These are phyloP conservation scores for Phytopythium kandeliae DNA, from an alignment of 352 stramenopile genomes.

Conservation along the genomic window DNA sequence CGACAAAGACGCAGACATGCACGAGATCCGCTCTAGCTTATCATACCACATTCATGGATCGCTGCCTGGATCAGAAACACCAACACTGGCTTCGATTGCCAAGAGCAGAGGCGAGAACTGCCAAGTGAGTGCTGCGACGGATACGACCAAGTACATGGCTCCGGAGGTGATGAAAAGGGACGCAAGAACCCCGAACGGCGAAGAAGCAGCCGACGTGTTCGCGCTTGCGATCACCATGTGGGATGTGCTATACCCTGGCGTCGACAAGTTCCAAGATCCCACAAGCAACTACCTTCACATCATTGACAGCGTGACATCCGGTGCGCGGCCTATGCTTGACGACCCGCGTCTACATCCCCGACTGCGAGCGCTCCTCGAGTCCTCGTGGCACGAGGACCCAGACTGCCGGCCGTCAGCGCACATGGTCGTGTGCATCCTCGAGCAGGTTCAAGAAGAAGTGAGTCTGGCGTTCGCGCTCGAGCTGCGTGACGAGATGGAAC, in stretches of 20 bases:
- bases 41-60: background rate
- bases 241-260: slow-evolving; percentile 49
- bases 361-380: slow-evolving; percentile 28
- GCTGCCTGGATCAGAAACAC: background rate
- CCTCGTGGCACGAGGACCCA: slow-evolving; percentile 37
- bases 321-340: slow-evolving; percentile 28
- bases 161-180: slow-evolving; percentile 64
- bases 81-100: slow-evolving; percentile 1
- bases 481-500: slow-evolving; percentile 27
- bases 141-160: slow-evolving; percentile 73
- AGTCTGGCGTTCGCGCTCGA: slow-evolving; percentile 28
- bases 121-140: slow-evolving; percentile 48
- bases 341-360: slow-evolving; percentile 16
- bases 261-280: slow-evolving; percentile 38
- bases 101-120: slow-evolving; percentile 7
- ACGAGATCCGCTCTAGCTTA: background rate
- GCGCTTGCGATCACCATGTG: slow-evolving; percentile 68
- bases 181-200: slow-evolving; percentile 39
- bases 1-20: background rate
- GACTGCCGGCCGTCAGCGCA: slow-evolving; percentile 28
- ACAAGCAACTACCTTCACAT: slow-evolving; percentile 51
- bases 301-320: slow-evolving; percentile 41
- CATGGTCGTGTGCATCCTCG: slow-evolving; percentile 33
- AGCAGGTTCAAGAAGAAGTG: slow-evolving; percentile 44
- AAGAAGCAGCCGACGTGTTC: slow-evolving; percentile 65